A percentile compares a stretch with the other conserved stretches of the same genome.
phyloP scores from a whole-genome alignment of 768 basidiomycete genomes.

The Rhizopogon roseolus region DNA sequence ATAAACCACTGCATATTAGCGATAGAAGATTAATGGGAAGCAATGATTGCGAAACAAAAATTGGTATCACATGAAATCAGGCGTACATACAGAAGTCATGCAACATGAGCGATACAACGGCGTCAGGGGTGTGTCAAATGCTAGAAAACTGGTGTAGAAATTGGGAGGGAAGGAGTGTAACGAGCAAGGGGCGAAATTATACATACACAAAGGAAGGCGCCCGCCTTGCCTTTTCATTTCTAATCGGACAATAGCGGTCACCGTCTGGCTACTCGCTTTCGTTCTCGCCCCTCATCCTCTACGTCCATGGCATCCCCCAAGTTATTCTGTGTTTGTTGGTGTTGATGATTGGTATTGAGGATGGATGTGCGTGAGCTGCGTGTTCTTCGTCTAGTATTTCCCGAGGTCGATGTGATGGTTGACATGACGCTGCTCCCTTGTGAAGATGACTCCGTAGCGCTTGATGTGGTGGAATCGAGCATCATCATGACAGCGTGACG shows the following conservation, averaged over 20 bases:
- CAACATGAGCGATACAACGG: neutral
- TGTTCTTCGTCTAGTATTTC: constrained; percentile 47
- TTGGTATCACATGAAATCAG: constrained; percentile 3
- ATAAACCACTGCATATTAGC: neutral
- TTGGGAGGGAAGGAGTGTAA: neutral
- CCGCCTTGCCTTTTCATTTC: neutral
- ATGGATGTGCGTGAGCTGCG: constrained; percentile 38
- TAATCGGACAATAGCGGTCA: constrained; percentile 19
- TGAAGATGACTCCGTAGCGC: constrained; percentile 31
- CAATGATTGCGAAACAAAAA: neutral
- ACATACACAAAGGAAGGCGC: constrained; percentile 6
- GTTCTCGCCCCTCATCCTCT: constrained; percentile 71
- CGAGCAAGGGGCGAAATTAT: neutral
- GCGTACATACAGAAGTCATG: neutral
- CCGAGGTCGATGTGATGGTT: constrained; percentile 17
- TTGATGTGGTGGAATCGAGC: constrained; percentile 49
- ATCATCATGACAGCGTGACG: constrained; percentile 79
- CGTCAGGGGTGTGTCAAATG: neutral
- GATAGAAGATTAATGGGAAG: neutral
- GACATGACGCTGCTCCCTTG: constrained; percentile 27
- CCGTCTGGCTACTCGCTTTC: constrained; percentile 69
- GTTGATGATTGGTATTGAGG: constrained; percentile 32
- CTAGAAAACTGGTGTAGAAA: neutral
- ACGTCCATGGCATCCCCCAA: constrained; percentile 61
- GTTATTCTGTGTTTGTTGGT: constrained; percentile 35